Evolutionary conservation across 352 stramenopile species (phyloP).

Genomic region (Pythium graminicola): DNA sequence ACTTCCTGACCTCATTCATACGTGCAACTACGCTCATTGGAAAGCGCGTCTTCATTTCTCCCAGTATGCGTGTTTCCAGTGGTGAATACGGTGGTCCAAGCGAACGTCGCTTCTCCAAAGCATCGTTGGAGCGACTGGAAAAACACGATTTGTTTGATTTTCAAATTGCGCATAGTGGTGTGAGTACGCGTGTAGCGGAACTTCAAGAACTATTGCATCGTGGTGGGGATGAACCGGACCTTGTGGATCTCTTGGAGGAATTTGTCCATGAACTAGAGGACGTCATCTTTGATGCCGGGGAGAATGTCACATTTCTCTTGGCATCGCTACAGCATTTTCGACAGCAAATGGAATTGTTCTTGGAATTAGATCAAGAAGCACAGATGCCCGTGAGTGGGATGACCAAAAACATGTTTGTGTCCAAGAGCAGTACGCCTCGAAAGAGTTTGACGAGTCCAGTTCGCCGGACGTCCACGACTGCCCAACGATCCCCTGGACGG

Average conservation of each 20-base stretch:
- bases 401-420: conserved; percentile 25
- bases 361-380: conserved; percentile 37
- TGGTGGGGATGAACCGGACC: conserved; percentile 37
- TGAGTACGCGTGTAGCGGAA: conserved; percentile 34
- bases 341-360: conserved; percentile 56
- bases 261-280: conserved; percentile 50
- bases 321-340: conserved; percentile 53
- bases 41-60: background rate
- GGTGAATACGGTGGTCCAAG: conserved; percentile 12
- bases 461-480: background rate
- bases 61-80: conserved; percentile 15
- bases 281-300: conserved; percentile 30
- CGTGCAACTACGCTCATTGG: background rate
- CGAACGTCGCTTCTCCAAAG: conserved; percentile 17
- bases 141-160: conserved; percentile 63
- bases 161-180: conserved; percentile 39
- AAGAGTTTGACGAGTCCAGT: conserved; percentile 1
- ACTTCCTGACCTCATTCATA: background rate
- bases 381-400: conserved; percentile 23
- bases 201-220: conserved; percentile 45
- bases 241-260: conserved; percentile 42
- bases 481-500: background rate
- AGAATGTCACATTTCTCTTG: conserved; percentile 43
- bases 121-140: conserved; percentile 28
- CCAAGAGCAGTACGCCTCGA: conserved; percentile 4